These are phyloP conservation scores for Eremothecium coryli DNA, from an alignment of 1,139 yeast species.

Conservation along the genomic window DNA sequence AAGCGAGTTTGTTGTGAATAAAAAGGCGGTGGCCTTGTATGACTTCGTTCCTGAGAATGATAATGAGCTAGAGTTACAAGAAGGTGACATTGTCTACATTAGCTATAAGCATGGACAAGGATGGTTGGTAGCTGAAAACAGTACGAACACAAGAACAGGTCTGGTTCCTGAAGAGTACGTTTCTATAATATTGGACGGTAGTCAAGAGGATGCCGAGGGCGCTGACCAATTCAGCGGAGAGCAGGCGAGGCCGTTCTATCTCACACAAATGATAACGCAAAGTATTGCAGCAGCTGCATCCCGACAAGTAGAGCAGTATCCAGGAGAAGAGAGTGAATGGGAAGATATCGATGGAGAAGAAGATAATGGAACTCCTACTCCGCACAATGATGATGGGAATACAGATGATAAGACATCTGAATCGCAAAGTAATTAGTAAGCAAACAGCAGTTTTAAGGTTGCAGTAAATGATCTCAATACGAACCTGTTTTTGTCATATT, in stretches of 20 bases:
- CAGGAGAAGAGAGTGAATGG: conserved; percentile 33
- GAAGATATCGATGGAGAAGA: conserved; percentile 29
- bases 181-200: conserved; percentile 37
- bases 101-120: conserved; percentile 95
- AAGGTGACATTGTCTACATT: conserved; percentile 80
- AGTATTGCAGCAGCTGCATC: conserved; percentile 11
- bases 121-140: conserved; percentile 74
- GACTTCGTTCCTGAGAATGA: conserved; percentile 91
- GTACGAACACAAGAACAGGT: conserved; percentile 46
- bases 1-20: conserved; percentile 34
- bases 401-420: no score
- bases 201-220: conserved; percentile 18
- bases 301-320: conserved; percentile 6
- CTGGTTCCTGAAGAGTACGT: conserved; percentile 94
- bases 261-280: conserved; percentile 28
- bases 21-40: conserved; percentile 74
- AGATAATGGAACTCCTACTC: conserved; percentile 1
- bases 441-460: no score
- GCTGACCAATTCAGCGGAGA: conserved; percentile 21
- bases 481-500: no score
- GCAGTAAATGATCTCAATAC: no score
- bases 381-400: not conserved
- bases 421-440: no score
- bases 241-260: conserved; percentile 28
- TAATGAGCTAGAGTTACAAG: conserved; percentile 69